Evolutionary conservation across 352 stramenopile genomes (phyloP), one percentile per base, ranked within the genome.

Genomic region (Globisporangium irregulare): DNA sequence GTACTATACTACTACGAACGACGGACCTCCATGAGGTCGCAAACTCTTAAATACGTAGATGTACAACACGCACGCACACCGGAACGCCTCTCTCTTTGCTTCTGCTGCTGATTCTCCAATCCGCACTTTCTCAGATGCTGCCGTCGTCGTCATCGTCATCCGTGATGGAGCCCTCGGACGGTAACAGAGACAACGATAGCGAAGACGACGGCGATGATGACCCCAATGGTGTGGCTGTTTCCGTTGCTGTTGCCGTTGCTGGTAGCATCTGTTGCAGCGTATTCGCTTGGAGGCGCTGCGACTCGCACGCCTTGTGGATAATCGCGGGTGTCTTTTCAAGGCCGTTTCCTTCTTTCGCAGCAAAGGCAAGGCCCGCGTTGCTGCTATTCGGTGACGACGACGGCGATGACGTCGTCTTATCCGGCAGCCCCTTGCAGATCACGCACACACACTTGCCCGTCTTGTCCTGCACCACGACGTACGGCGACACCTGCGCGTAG

Each of bases 401-500:
- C 36, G 4, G 14, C 29, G 25, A 41, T 32, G 20, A 43, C 32
- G 18, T 12, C n/a, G 20, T 50, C 67, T 6, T 43, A 14, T 78
- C 73, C 1, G 80, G 55, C 22, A 85, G 53, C 0, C 83, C 83
- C 25, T 71, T 72, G 71, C 83, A 92, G 68, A 92, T 89, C 68
- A 92, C 73, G 57, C 83, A 92, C 24, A 64, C 59, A 59, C 83
- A 92, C 10, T 64, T 66, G 15, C 69, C 71, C 2, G 82, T 80
- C 62, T 84, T 79, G 63, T 87, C 79, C 60, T 90, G 81, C 53
- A 84, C 67, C 24, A 92, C 78, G 27, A 90, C 75, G 64, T 90
- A 92, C 22, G 83, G 83, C 48, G 83, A 89, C 58, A 86, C 73
- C 48, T 87, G 74, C 38, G 82, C 78, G 66, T 92, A 90, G 41